phyloP scores from a whole-genome alignment of 768 basidiomycete species.

The Lactarius hatsudake region DNA sequence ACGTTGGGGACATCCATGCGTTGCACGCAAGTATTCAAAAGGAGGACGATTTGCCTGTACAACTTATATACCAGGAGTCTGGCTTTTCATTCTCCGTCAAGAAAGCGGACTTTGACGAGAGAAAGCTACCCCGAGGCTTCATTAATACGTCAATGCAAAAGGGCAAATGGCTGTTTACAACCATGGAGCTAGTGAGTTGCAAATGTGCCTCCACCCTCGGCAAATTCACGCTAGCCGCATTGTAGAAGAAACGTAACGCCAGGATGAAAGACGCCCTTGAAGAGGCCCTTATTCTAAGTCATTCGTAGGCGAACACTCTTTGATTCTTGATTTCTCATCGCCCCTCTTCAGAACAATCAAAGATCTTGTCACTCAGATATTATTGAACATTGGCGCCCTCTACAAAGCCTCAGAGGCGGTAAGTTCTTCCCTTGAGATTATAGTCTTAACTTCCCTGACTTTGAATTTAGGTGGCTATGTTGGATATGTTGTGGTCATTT shows the following conservation, averaged over 20 bases:
- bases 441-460: background rate
- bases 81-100: conserved; percentile 74
- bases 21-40: conserved; percentile 59
- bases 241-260: conserved; percentile 82
- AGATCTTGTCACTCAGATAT: conserved; percentile 67
- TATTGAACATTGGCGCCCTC: conserved; percentile 71
- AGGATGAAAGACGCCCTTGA: conserved; percentile 90
- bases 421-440: conserved; percentile 23
- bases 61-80: conserved; percentile 65
- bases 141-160: conserved; percentile 64
- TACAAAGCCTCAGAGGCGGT: conserved; percentile 93
- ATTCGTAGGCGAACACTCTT: conserved; percentile 48
- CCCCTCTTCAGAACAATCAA: conserved; percentile 63
- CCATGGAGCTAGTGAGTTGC: conserved; percentile 68
- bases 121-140: conserved; percentile 66
- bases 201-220: background rate
- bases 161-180: conserved; percentile 73
- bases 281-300: conserved; percentile 83
- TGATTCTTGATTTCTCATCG: background rate
- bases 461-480: conserved; percentile 62
- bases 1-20: conserved; percentile 81
- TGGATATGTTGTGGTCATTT: conserved; percentile 91
- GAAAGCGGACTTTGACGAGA: conserved; percentile 61
- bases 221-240: background rate
- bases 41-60: conserved; percentile 60